Conservation (phyloP, 1,284 basidiomycete species). For the Ganoderma resinaceum region DNA sequence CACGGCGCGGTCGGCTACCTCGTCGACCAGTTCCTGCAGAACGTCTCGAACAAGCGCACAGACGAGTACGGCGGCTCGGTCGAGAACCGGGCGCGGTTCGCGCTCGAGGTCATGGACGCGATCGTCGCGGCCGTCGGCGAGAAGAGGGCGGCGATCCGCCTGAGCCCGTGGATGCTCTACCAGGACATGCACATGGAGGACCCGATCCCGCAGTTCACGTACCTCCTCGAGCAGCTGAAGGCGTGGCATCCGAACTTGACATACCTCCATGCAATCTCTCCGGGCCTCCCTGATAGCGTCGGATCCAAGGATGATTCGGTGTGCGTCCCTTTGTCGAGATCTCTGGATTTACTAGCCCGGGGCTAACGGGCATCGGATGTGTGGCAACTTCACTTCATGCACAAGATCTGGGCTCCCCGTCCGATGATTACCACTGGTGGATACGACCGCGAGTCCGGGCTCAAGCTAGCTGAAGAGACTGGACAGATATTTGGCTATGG, state of each 20-base stretch:
- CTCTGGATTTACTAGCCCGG: too few relatives aligned
- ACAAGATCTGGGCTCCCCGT: conserved; percentile 37
- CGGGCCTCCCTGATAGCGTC: conserved; percentile 35
- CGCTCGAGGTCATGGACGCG: conserved; percentile 55
- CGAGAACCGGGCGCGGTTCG: conserved; percentile 59
- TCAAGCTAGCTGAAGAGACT: conserved; percentile 38
- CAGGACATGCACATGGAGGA: conserved; percentile 45
- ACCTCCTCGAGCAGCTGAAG: conserved; percentile 45
- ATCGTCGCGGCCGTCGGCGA: conserved; percentile 47
- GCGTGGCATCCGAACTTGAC: conserved; percentile 54
- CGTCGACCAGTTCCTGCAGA: conserved; percentile 51
- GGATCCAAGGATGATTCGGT: conserved; percentile 14
- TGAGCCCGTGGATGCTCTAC: conserved; percentile 20
- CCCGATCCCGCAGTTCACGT: conserved; percentile 51
- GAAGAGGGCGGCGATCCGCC: conserved; percentile 50
- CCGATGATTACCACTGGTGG: conserved; percentile 45
- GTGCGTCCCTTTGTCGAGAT: neutral
- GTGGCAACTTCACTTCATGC: conserved; percentile 31
- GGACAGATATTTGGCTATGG: conserved; percentile 53
- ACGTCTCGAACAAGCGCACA: conserved; percentile 56
- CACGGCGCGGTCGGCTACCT: conserved; percentile 47
- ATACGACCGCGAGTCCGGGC: conserved; percentile 25
- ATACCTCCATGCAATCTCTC: conserved; percentile 59
- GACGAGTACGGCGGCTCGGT: conserved; percentile 66
- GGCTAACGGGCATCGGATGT: too few relatives aligned